Evolutionary conservation across 768 basidiomycete species (phyloP).

Genomic region (Suillus subluteus): DNA sequence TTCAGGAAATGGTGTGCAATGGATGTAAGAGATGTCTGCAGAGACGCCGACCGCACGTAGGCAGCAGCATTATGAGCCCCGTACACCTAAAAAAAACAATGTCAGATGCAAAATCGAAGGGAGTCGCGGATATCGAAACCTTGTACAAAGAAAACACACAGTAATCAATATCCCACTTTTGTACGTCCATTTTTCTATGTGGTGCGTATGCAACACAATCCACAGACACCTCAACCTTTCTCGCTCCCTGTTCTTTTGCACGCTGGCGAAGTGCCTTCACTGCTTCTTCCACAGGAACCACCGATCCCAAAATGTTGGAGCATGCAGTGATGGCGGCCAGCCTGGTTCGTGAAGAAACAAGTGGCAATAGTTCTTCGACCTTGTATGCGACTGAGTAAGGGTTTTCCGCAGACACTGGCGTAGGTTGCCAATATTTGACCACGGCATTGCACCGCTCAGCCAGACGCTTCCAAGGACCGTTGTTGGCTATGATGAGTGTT

Average conservation of each 20-base stretch:
- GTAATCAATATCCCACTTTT: conserved; percentile 79
- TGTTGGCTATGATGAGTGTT: conserved; percentile 55
- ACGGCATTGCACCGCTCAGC: conserved; percentile 57
- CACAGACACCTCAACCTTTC: conserved; percentile 67
- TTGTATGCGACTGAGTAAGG: conserved; percentile 66
- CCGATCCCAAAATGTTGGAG: conserved; percentile 74
- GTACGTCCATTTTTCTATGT: conserved; percentile 71
- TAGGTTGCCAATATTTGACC: conserved; percentile 63
- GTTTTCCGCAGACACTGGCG: conserved; percentile 53
- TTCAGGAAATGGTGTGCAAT: conserved; percentile 74
- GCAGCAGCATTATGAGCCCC: conserved; percentile 72
- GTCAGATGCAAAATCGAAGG: not conserved
- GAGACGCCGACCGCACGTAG: conserved; percentile 55
- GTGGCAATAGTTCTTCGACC: conserved; percentile 57
- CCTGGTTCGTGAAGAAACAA: conserved; percentile 68
- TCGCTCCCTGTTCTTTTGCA: conserved; percentile 54
- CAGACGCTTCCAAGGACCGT: conserved; percentile 76
- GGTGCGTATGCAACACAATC: conserved; percentile 85
- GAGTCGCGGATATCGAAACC: conserved; percentile 38
- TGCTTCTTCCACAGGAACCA: conserved; percentile 62
- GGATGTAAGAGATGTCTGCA: conserved; percentile 56
- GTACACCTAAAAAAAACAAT: conserved; percentile 54
- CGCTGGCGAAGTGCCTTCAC: conserved; percentile 52
- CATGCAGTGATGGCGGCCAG: conserved; percentile 75
- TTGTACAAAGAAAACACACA: conserved; percentile 77